Evolutionary conservation across 371 early-diverging fungal genomes (phyloP).

Genomic region (Chytridium lagenaria): DNA sequence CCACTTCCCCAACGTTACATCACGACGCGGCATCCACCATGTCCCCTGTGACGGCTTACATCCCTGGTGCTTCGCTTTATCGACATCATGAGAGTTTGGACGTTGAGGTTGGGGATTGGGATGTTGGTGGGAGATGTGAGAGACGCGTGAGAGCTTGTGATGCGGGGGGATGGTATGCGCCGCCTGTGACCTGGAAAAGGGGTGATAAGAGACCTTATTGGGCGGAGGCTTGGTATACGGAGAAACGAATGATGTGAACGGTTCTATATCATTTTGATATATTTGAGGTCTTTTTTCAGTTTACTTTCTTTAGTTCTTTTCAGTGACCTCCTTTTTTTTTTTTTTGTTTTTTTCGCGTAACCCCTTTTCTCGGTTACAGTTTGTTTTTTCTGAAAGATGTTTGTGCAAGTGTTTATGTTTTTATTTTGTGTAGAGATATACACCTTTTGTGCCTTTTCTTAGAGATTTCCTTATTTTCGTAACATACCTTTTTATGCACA

Average conservation of each 20-base stretch:
- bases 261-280: background rate
- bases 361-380: background rate
- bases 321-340: background rate
- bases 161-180: background rate
- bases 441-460: no score
- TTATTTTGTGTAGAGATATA: no score
- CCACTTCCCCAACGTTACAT: background rate
- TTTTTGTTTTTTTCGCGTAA: background rate
- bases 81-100: no score
- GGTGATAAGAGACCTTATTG: slow-evolving; percentile 10
- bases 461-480: no score
- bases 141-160: background rate
- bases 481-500: no score
- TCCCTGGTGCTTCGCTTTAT: no score
- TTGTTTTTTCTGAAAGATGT: no score
- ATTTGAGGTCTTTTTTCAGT: background rate
- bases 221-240: slow-evolving; percentile 4
- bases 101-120: no score
- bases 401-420: no score
- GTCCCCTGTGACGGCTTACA: background rate
- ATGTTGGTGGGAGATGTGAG: background rate
- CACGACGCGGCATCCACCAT: background rate
- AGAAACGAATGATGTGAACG: background rate
- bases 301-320: background rate
- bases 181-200: slow-evolving; percentile 1